Percentiles rank a stretch among this genome's conserved stretches.
Evolutionary conservation across 805 yeast species (phyloP).

Genomic region (Candida awuae): DNA sequence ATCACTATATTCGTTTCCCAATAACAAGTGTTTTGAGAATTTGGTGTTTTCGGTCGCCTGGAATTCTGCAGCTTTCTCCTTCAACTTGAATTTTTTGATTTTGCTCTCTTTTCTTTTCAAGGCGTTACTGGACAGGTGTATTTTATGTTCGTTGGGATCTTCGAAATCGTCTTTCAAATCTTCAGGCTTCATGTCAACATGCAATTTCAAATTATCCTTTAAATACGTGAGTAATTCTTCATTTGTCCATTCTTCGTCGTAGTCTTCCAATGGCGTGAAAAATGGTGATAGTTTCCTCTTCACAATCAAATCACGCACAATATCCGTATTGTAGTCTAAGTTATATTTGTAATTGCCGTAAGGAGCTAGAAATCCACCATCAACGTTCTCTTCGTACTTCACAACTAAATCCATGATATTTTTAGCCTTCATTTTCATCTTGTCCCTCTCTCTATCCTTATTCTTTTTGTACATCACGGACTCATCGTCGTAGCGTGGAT

Average conservation of each 20-base stretch:
- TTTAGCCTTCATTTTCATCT: slow-evolving; percentile 41
- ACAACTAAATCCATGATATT: slow-evolving; percentile 55
- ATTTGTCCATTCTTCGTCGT: slow-evolving; percentile 62
- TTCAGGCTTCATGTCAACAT: slow-evolving; percentile 40
- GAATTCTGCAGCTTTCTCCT: slow-evolving; percentile 30
- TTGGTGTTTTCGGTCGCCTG: slow-evolving; percentile 31
- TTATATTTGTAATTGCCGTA: slow-evolving; percentile 78
- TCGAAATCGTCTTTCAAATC: slow-evolving; percentile 47
- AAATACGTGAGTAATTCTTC: slow-evolving; percentile 51
- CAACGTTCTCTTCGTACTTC: slow-evolving; percentile 62
- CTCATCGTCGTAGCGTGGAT: background rate
- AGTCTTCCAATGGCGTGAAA: slow-evolving; percentile 81
- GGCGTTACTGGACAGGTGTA: slow-evolving; percentile 40
- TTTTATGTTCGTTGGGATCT: slow-evolving; percentile 54
- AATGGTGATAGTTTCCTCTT: slow-evolving; percentile 80
- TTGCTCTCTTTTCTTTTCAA: slow-evolving; percentile 44
- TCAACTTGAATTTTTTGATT: slow-evolving; percentile 32
- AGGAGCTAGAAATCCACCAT: slow-evolving; percentile 92
- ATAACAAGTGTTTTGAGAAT: too few relatives aligned
- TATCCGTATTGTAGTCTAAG: slow-evolving; percentile 61
- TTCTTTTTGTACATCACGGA: slow-evolving; percentile 19
- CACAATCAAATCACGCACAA: slow-evolving; percentile 65
- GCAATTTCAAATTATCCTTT: slow-evolving; percentile 41
- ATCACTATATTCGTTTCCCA: too few relatives aligned
- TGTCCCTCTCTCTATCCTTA: slow-evolving; percentile 43